Conservation (phyloP, 352 stramenopile genomes). For the Phytophthora boehmeriae region DNA sequence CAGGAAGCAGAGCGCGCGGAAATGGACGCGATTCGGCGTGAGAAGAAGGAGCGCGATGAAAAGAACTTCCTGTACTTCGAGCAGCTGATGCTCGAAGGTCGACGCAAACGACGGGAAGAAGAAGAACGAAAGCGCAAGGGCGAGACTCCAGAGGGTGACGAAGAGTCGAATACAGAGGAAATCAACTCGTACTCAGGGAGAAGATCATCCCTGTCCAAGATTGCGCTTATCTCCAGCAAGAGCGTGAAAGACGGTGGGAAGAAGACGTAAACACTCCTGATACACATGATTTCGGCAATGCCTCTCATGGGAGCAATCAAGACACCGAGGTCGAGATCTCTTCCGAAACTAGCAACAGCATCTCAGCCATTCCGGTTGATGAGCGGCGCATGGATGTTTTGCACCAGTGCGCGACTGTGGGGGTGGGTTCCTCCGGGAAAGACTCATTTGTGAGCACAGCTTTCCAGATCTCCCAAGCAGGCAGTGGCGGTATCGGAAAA, state of each 20-base stretch:
- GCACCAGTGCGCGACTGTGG: conserved; percentile 79
- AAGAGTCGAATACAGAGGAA: conserved; percentile 31
- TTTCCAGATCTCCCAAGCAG: conserved; percentile 40
- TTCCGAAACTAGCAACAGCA: background rate
- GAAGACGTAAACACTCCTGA: conserved; percentile 55
- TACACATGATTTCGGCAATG: conserved; percentile 2
- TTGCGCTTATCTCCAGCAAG: conserved; percentile 60
- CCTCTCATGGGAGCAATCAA: conserved; percentile 31
- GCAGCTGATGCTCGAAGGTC: conserved; percentile 83
- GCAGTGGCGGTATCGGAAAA: conserved; percentile 14
- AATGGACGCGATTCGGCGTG: conserved; percentile 81
- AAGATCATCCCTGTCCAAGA: conserved; percentile 69
- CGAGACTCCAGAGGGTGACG: conserved; percentile 17
- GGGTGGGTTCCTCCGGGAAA: conserved; percentile 34
- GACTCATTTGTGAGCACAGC: conserved; percentile 58
- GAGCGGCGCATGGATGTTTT: conserved; percentile 56
- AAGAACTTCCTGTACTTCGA: conserved; percentile 89
- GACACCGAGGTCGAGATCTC: conserved; percentile 7
- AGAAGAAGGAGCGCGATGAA: conserved; percentile 89
- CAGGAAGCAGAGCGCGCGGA: conserved; percentile 85
- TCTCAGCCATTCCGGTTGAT: conserved; percentile 50
- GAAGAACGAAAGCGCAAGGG: conserved; percentile 38
- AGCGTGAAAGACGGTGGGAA: conserved; percentile 73
- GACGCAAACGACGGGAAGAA: conserved; percentile 58
- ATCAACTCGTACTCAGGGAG: conserved; percentile 77